Percentiles rank a stretch among this genome's conserved stretches.
phyloP scores from a whole-genome alignment of 805 yeast species.

The Cyberlindnera misumaiensis region DNA sequence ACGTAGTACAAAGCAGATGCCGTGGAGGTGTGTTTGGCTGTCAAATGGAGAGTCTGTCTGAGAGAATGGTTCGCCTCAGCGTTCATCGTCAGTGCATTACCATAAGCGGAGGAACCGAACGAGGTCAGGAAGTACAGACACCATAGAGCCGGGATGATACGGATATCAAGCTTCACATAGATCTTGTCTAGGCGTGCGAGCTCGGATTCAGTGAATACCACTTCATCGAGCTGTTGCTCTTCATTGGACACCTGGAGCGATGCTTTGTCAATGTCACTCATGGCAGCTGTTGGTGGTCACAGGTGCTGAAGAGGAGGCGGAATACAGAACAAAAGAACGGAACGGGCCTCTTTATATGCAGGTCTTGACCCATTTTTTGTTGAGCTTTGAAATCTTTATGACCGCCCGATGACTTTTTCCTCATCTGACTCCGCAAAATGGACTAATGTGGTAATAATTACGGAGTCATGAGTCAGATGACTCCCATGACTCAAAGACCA shows the following conservation, averaged over 20 bases:
- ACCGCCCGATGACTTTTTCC: too few relatives aligned
- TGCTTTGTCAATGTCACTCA: constrained; percentile 12
- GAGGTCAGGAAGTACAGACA: constrained; percentile 70
- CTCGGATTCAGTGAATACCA: constrained; percentile 22
- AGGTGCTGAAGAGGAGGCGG: too few relatives aligned
- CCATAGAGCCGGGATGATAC: constrained; percentile 84
- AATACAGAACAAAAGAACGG: too few relatives aligned
- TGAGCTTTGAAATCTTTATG: too few relatives aligned
- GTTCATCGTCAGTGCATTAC: constrained; percentile 79
- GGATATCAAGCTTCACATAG: constrained; percentile 55
- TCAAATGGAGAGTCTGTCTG: constrained; percentile 40
- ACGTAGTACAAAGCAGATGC: constrained; percentile 81
- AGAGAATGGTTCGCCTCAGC: constrained; percentile 53
- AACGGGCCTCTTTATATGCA: too few relatives aligned
- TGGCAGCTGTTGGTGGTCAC: not conserved
- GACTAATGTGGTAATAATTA: not conserved
- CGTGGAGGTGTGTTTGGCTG: constrained; percentile 53
- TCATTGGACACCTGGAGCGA: constrained; percentile 6
- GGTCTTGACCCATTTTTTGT: too few relatives aligned
- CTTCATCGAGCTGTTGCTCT: constrained; percentile 2
- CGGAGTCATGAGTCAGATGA: constrained; percentile 12
- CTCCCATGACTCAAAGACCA: not conserved
- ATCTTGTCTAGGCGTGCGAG: constrained; percentile 40
- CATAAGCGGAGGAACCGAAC: constrained; percentile 71
- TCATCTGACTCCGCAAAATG: not conserved